Conservation (phyloP, 768 basidiomycete genomes). For the Tulasnella sp. region DNA sequence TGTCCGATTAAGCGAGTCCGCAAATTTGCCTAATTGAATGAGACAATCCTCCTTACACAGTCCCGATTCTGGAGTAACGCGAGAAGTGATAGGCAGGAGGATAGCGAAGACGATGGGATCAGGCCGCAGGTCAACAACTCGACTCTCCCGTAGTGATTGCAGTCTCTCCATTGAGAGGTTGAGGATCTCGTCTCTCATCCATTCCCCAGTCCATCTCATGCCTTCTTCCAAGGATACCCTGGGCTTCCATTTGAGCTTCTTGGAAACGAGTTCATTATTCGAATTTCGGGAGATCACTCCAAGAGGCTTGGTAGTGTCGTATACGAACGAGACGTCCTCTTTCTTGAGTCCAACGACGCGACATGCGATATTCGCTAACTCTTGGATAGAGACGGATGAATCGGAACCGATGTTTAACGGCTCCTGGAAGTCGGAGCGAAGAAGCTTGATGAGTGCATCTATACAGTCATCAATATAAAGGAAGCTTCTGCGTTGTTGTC, state of each 20-base stretch:
- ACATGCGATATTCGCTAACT: slow-evolving; percentile 34
- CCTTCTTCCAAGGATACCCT: slow-evolving; percentile 33
- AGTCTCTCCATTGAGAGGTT: slow-evolving; percentile 13
- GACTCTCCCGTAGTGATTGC: slow-evolving; percentile 24
- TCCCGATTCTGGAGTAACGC: slow-evolving; percentile 26
- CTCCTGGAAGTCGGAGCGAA: slow-evolving; percentile 27
- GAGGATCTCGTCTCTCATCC: slow-evolving; percentile 34
- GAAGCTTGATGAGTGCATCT: slow-evolving; percentile 35
- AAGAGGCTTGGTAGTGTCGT: slow-evolving; percentile 26
- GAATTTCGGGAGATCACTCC: slow-evolving; percentile 43
- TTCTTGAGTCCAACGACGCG: slow-evolving; percentile 25
- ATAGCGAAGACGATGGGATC: slow-evolving; percentile 35
- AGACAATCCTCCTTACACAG: too few relatives aligned
- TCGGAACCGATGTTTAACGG: slow-evolving; percentile 45
- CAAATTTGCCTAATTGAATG: slow-evolving; percentile 32
- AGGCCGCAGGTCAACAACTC: slow-evolving; percentile 29
- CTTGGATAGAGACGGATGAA: slow-evolving; percentile 30
- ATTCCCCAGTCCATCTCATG: slow-evolving; percentile 34
- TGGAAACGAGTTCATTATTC: slow-evolving; percentile 31
- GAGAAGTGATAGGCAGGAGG: slow-evolving; percentile 46
- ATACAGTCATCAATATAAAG: slow-evolving; percentile 44
- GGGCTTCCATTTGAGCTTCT: slow-evolving; percentile 34
- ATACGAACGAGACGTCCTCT: slow-evolving; percentile 24
- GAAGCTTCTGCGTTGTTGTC: slow-evolving; percentile 41
- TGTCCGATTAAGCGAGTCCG: slow-evolving; percentile 33